Evolutionary conservation across 257 asterid genomes (phyloP).

Genomic region (Cordia subcordata): DNA sequence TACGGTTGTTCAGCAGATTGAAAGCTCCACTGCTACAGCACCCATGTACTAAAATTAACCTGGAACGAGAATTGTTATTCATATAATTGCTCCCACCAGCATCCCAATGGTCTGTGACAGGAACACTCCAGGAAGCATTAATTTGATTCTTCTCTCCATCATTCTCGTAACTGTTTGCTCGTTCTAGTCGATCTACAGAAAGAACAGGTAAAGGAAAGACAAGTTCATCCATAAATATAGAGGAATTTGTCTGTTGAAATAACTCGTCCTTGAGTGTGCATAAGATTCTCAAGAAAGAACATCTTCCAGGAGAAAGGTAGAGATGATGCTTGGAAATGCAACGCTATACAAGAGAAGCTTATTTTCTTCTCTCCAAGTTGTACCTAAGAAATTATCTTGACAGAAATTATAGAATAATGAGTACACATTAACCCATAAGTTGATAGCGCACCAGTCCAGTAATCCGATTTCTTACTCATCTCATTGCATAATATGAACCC

Average conservation of each 20-base stretch:
- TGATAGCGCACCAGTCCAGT: too few species aligned
- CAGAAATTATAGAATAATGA: too few species aligned
- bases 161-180: background rate
- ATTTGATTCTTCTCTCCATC: background rate
- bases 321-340: too few species aligned
- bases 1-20: slow-evolving; percentile 72
- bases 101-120: slow-evolving; percentile 49
- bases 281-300: too few species aligned
- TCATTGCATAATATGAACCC: too few species aligned
- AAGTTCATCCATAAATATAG: background rate
- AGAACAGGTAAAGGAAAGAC: background rate
- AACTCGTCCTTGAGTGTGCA: background rate
- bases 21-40: slow-evolving; percentile 67
- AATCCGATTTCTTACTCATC: too few species aligned
- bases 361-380: too few species aligned
- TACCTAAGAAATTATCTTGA: too few species aligned
- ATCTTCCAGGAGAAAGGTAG: too few species aligned
- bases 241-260: background rate
- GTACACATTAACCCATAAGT: too few species aligned
- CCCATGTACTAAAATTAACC: slow-evolving; percentile 62
- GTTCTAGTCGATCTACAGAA: background rate
- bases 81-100: slow-evolving; percentile 38
- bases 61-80: slow-evolving; percentile 35
- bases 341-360: too few species aligned
- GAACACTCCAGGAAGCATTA: background rate